Conservation (phyloP, 2,329 filamentous ascomycete species). For the Colletotrichum tropicale region DNA sequence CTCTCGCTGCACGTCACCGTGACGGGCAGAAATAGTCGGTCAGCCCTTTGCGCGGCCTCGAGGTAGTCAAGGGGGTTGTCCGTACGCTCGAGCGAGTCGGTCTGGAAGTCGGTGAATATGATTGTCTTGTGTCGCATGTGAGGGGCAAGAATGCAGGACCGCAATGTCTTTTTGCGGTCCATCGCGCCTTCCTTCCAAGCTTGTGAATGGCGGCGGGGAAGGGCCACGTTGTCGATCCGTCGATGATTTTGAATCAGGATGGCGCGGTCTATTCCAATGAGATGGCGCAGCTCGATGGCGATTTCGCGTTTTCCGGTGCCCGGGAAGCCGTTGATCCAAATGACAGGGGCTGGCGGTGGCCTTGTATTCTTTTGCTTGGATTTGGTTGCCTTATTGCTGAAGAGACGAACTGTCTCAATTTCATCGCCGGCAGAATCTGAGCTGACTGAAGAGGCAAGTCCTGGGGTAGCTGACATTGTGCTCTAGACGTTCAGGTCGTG, state of each 20-base stretch:
- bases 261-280: neutral
- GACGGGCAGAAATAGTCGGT: neutral
- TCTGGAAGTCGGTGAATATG: neutral
- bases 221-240: neutral
- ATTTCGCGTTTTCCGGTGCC: neutral
- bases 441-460: neutral
- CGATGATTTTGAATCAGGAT: neutral
- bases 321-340: neutral
- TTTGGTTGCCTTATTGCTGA: accelerated
- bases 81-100: neutral
- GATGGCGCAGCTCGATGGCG: neutral
- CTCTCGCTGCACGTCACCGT: neutral
- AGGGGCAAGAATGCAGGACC: accelerated
- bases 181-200: neutral
- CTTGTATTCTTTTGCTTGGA: neutral
- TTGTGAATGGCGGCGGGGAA: neutral
- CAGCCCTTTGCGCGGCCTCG: neutral
- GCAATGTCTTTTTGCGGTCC: accelerated
- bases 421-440: accelerated
- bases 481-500: neutral
- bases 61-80: neutral
- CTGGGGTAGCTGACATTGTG: neutral
- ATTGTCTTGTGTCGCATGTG: neutral
- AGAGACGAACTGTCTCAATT: accelerated
- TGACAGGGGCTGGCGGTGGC: neutral